These are phyloP conservation scores for Gossypium gossypioides DNA, from an alignment of 441 rosid species.

Conservation along the genomic window DNA sequence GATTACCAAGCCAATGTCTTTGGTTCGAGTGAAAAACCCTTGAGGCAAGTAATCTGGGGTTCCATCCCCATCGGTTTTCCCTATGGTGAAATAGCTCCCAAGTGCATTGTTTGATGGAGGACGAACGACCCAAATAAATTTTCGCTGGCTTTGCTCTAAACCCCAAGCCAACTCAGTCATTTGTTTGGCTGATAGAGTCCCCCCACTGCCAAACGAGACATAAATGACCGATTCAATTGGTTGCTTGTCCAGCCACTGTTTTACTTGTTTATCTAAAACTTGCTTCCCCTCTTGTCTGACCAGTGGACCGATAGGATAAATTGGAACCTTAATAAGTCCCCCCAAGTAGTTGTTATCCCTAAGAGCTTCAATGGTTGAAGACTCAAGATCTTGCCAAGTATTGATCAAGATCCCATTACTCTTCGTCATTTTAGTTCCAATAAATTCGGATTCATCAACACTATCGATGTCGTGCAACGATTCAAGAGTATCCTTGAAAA, in stretches of 20 bases:
- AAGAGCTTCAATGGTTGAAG: slow-evolving; percentile 28
- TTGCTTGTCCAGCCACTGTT: slow-evolving; percentile 37
- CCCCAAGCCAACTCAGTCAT: slow-evolving; percentile 38
- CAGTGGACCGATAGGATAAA: slow-evolving; percentile 24
- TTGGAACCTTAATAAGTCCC: slow-evolving; percentile 18
- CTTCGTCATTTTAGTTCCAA: slow-evolving; percentile 20
- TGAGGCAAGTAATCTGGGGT: slow-evolving; percentile 9
- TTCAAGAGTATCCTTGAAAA: slow-evolving; percentile 19
- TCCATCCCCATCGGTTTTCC: neutral
- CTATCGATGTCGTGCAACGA: slow-evolving; percentile 4
- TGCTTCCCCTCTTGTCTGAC: slow-evolving; percentile 3
- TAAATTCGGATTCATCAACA: neutral
- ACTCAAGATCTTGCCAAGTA: slow-evolving; percentile 40
- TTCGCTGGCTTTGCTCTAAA: slow-evolving; percentile 29
- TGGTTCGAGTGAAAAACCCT: slow-evolving; percentile 1
- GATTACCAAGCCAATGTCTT: neutral
- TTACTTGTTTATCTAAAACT: neutral
- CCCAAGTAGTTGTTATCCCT: slow-evolving; percentile 6
- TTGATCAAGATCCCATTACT: slow-evolving; percentile 43
- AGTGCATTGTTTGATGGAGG: slow-evolving; percentile 9
- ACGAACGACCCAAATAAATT: slow-evolving; percentile 45
- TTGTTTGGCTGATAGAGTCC: slow-evolving; percentile 36
- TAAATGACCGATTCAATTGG: slow-evolving; percentile 29
- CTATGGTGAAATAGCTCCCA: neutral
- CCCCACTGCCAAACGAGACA: slow-evolving; percentile 55